Base-by-base conservation (phyloP, 495 filamentous ascomycete genomes). In the Bryoglossum gracile region DNA sequence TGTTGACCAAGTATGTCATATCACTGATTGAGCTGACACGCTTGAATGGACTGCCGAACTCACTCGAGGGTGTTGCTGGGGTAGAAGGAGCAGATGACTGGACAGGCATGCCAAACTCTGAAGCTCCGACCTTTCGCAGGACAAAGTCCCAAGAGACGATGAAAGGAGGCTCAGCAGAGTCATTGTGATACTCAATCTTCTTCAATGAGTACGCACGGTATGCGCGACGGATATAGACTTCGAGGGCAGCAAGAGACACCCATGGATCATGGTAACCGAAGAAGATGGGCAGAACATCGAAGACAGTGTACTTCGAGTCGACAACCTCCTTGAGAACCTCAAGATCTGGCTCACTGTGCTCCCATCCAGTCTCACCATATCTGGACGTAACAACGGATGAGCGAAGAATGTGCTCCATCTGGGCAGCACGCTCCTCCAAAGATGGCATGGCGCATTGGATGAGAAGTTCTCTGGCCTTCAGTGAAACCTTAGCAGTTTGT, bases 361-460 rank as follows among this genome's bases (percentile, higher is more conserved):
- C 90, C 89, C 88, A 96, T 35, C 91, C 89, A 34, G 87, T 94
- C 73, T 98, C 92, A 25, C 92, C 92, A 62, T 98, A 98, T 56
- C 86, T 81, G 32, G 90, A 94, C 66, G 97, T 89, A 5, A 96
- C 81, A n/a, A 98, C 92, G 2, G 94, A 90, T 26, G 92, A 94
- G 32, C 91, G 87, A 25, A 98, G 77, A 57, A 98, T 98, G 67
- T 96, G 91, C 70, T 97, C 94, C 92, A 98, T 96, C 69, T 98
- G 92, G 26, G 83, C 78, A 5, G 86, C 82, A 54, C 92, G 79
- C 75, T 98, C 92, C 64, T 97, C 92, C 18, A 98, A 74, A 4
- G 94, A 97, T 0, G 92, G 92, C 61, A 98, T 76, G 25, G 92
- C 90, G 55, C 88, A 96, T 68, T 97, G 92, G 49, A 98, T 98